Conservation (phyloP, 495 filamentous ascomycete species). For the Trichodelitschia bisporula region DNA sequence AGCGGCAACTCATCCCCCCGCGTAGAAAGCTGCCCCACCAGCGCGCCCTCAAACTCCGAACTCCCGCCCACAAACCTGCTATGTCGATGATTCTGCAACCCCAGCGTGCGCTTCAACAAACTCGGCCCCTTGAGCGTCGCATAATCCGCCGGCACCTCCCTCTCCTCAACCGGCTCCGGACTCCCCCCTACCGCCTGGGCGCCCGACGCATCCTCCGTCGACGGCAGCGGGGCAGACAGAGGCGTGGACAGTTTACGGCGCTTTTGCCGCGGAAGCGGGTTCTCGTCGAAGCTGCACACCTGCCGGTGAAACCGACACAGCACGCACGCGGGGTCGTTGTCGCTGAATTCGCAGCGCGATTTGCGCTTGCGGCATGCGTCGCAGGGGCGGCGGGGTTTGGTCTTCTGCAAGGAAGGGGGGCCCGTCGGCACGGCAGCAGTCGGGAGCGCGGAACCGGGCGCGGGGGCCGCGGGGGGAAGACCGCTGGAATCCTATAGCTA, state of each 20-base stretch:
- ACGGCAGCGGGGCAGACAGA: too few relatives aligned
- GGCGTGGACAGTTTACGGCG: slow-evolving; percentile 4
- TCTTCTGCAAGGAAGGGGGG: too few relatives aligned
- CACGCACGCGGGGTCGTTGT: slow-evolving; percentile 8
- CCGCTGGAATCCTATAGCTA: too few relatives aligned
- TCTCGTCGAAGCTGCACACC: slow-evolving; percentile 10
- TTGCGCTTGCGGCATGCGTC: slow-evolving; percentile 9
- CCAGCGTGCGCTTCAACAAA: slow-evolving; percentile 13
- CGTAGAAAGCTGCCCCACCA: slow-evolving; percentile 40
- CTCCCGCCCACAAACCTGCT: slow-evolving; percentile 14
- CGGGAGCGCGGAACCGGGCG: too few relatives aligned
- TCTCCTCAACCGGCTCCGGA: too few relatives aligned
- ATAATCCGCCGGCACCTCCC: slow-evolving; percentile 9
- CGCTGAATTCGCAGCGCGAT: slow-evolving; percentile 11
- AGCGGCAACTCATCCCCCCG: slow-evolving; percentile 39
- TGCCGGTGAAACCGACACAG: slow-evolving; percentile 12
- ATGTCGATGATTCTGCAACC: slow-evolving; percentile 14
- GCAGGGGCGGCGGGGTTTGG: slow-evolving; percentile 9
- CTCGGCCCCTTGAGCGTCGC: slow-evolving; percentile 13
- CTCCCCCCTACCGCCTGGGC: too few relatives aligned
- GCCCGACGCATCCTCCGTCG: too few relatives aligned
- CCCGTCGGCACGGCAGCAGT: too few relatives aligned
- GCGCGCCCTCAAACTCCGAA: slow-evolving; percentile 40
- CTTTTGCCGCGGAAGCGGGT: slow-evolving; percentile 9
- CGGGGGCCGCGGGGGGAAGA: too few relatives aligned